Conservation (phyloP, 1,139 yeast genomes). For the Geotrichum fermentans region DNA sequence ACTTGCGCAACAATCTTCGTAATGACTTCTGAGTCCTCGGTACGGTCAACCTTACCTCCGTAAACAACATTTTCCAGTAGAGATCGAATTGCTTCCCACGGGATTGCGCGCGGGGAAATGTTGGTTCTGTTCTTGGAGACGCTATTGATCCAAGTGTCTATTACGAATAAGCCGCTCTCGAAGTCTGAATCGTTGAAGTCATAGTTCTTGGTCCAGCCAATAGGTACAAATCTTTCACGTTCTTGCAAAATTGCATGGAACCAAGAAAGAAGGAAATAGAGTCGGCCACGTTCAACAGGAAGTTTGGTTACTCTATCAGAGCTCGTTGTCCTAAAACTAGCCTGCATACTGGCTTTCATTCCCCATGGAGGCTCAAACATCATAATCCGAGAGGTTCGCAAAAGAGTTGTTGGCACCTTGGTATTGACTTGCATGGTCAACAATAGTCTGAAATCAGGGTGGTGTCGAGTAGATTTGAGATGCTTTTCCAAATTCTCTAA, state of each 20-base stretch:
- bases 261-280: conserved; percentile 62
- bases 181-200: conserved; percentile 77
- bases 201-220: conserved; percentile 57
- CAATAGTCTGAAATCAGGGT: conserved; percentile 48
- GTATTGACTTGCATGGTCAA: conserved; percentile 54
- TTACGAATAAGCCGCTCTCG: conserved; percentile 45
- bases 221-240: conserved; percentile 54
- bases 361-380: conserved; percentile 62
- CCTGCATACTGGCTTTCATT: conserved; percentile 46
- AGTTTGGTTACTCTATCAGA: conserved; percentile 25
- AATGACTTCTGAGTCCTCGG: conserved; percentile 42
- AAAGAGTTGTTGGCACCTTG: conserved; percentile 51
- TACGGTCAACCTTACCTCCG: conserved; percentile 65
- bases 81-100: conserved; percentile 53
- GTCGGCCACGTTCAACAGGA: conserved; percentile 47
- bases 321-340: conserved; percentile 35
- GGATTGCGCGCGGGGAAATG: conserved; percentile 47
- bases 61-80: conserved; percentile 56
- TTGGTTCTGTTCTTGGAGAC: conserved; percentile 37
- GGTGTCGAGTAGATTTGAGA: conserved; percentile 35
- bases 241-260: conserved; percentile 60
- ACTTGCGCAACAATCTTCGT: conserved; percentile 33
- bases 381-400: conserved; percentile 50
- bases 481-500: conserved; percentile 49
- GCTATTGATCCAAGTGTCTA: conserved; percentile 42